A percentile compares a stretch with the other conserved stretches of the same genome.
These are phyloP conservation scores for Wickerhamomyces canadensis DNA, from an alignment of 805 yeast species.

Conservation along the genomic window DNA sequence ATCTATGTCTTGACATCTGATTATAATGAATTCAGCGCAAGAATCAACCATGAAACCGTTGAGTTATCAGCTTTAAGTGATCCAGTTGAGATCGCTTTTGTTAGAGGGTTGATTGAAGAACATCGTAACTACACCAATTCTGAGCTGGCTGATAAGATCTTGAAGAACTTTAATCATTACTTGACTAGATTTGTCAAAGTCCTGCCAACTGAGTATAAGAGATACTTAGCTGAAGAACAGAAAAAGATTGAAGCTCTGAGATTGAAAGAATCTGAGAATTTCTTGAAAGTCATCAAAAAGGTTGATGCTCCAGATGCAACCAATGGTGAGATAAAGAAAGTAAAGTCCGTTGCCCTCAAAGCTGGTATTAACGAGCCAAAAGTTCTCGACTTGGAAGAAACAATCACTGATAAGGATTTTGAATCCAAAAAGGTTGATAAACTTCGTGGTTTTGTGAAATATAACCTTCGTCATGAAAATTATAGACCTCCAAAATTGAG, in stretches of 20 bases:
- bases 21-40: conserved; percentile 71
- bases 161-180: conserved; percentile 82
- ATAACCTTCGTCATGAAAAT: conserved; percentile 81
- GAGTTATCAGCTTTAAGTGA: conserved; percentile 74
- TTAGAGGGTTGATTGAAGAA: conserved; percentile 89
- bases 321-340: conserved; percentile 70
- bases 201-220: conserved; percentile 86
- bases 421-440: conserved; percentile 60
- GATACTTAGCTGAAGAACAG: conserved; percentile 73
- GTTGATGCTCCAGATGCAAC: conserved; percentile 70
- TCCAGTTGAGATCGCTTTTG: conserved; percentile 89
- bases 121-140: conserved; percentile 94
- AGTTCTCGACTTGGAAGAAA: conserved; percentile 85
- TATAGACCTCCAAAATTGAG: conserved; percentile 76
- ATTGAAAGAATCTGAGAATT: conserved; percentile 50
- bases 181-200: conserved; percentile 90
- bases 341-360: conserved; percentile 23
- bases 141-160: conserved; percentile 77
- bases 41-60: conserved; percentile 77
- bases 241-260: conserved; percentile 61
- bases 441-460: conserved; percentile 88
- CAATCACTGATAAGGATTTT: conserved; percentile 62
- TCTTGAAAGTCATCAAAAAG: conserved; percentile 66
- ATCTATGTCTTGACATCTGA: conserved; percentile 95
- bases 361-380: conserved; percentile 61